phyloP scores from a whole-genome alignment of 208 protist species.

The Leishmania braziliensis region DNA sequence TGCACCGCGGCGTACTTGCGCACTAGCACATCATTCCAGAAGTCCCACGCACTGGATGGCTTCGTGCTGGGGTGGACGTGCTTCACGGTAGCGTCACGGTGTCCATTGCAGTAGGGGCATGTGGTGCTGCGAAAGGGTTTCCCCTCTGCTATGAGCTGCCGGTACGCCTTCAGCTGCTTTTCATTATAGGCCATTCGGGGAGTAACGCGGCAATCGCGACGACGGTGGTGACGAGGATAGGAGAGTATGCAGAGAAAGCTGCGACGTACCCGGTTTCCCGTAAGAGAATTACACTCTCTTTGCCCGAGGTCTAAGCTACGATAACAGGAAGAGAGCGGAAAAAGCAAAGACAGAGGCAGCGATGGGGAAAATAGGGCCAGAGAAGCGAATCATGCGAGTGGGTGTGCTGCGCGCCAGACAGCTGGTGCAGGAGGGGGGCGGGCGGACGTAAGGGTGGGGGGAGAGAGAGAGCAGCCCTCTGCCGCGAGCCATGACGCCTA shows the following conservation, averaged over 20 bases:
- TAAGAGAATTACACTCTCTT: not conserved
- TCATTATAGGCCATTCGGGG: slow-evolving; percentile 44
- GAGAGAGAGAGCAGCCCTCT: not conserved
- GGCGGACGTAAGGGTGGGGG: not conserved
- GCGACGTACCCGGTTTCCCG: not conserved
- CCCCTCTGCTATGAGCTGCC: slow-evolving; percentile 13
- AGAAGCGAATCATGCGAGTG: not conserved
- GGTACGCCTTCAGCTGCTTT: slow-evolving; percentile 27
- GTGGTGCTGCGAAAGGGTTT: slow-evolving; percentile 42
- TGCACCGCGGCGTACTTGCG: slow-evolving; percentile 50
- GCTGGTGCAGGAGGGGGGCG: not conserved
- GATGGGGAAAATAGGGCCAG: not conserved
- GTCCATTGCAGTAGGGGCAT: slow-evolving; percentile 77
- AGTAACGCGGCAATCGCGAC: not conserved
- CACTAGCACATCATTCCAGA: slow-evolving; percentile 66
- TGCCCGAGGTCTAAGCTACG: not conserved
- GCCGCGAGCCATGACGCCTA: too few relatives aligned
- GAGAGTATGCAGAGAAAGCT: not conserved
- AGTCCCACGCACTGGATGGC: slow-evolving; percentile 47
- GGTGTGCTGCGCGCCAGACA: not conserved
- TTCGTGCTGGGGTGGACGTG: slow-evolving; percentile 71
- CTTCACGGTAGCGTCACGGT: slow-evolving; percentile 52
- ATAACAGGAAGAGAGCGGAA: not conserved
- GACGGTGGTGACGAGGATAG: not conserved
- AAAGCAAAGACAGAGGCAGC: not conserved